These are phyloP conservation scores for Moesziomyces parantarcticus DNA, from an alignment of 1,284 basidiomycete genomes.

Conservation along the genomic window DNA sequence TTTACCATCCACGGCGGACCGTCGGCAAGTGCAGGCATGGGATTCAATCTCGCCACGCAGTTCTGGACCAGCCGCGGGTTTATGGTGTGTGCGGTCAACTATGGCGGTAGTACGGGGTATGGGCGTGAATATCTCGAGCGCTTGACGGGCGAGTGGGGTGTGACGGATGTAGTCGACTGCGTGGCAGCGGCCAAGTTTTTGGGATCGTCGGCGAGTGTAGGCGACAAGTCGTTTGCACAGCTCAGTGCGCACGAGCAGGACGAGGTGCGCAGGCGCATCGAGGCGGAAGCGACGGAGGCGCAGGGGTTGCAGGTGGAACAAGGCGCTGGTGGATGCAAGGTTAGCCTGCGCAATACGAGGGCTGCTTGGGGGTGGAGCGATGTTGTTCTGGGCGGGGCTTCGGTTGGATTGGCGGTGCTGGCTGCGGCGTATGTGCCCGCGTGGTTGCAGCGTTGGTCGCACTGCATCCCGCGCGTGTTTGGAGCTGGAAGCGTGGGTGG, in stretches of 20 bases:
- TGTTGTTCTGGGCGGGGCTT: conserved; percentile 6
- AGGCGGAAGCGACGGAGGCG: not conserved
- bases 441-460: conserved; percentile 11
- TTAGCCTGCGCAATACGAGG: conserved; percentile 27
- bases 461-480: conserved; percentile 23
- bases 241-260: conserved; percentile 17
- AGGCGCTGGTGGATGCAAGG: conserved; percentile 25
- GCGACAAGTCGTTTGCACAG: conserved; percentile 10
- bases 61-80: conserved; percentile 70
- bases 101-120: conserved; percentile 77
- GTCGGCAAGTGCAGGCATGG: conserved; percentile 71
- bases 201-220: conserved; percentile 58
- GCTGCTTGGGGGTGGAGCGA: conserved; percentile 21
- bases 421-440: conserved; percentile 3
- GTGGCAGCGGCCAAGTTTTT: conserved; percentile 73
- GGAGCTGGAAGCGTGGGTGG: not conserved
- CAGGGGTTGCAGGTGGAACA: conserved; percentile 15
- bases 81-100: conserved; percentile 76
- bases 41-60: conserved; percentile 70
- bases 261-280: conserved; percentile 14
- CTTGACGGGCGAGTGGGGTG: conserved; percentile 76
- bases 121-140: conserved; percentile 70
- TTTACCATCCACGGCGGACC: conserved; percentile 78
- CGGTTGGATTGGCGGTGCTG: conserved; percentile 5
- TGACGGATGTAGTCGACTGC: conserved; percentile 76